Evolutionary conservation across 352 stramenopile genomes (phyloP), one percentile per base, ranked within the genome.

Genomic region (Phytophthora quininea): DNA sequence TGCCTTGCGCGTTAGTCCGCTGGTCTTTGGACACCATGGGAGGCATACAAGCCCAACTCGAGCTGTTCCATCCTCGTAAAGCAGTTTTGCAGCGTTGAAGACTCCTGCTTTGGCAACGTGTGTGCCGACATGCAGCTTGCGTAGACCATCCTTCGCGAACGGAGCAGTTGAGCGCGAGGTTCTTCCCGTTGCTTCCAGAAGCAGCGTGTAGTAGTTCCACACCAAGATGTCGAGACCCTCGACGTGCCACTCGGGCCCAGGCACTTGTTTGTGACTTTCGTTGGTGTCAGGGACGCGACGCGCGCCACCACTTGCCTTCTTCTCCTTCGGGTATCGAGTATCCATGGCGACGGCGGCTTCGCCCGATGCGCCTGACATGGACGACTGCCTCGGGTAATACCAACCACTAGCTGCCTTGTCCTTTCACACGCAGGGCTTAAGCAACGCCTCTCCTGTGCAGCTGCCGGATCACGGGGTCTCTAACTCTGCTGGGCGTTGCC

Each of bases 391-490:
- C 56, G 71, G 73, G 77, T 82, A 66, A 24, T 24, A 24, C 19
- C 19, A 12, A n/a, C 40, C 24, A 3, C 19, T 43, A 15, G 15
- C 54, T 60, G 19, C 52, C 35, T 30, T 47, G 15, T 63, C 3
- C n/a, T 24, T 24, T 24, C 19, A 24, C 19, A 24, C 19, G 19
- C 19, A 24, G 19, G 19, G 19, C 19, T 24, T 24, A 24, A 24
- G 19, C 19, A 24, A 24, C 19, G 19, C 19, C 19, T 24, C 19
- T 24, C 19, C 19, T 24, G 19, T 24, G 19, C 64, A 91, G 83
- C 40, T 91, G 83, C 51, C 80, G 80, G 52, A 45, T 91, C 32
- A 88, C 76, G 1, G 83, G 80, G 35, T 86, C 77, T 6, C 19
- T 69, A 33, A 89, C 79, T n/a, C 63, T 91, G 31, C 54, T 82